A percentile compares a stretch with the other conserved stretches of the same genome.
Evolutionary conservation across 371 early-diverging fungal genomes (phyloP).

Genomic region (Syncephalis fuscata): DNA sequence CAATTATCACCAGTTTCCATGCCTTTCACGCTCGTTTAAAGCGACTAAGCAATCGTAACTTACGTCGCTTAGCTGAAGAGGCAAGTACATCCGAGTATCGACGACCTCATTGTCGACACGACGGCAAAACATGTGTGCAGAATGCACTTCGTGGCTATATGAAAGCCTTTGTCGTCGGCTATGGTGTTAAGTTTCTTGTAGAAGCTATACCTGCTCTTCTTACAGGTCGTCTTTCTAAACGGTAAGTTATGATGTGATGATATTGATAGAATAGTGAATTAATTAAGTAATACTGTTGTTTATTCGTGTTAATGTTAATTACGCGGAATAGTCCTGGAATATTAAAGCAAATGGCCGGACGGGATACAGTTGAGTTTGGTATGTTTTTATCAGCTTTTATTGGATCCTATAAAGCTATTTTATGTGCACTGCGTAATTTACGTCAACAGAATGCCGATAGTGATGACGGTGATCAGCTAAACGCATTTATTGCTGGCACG

Average conservation of each 20-base stretch:
- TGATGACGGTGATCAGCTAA: slow-evolving; percentile 28
- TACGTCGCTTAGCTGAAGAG: too few relatives aligned
- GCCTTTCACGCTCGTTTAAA: slow-evolving; percentile 49
- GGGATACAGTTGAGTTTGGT: slow-evolving; percentile 65
- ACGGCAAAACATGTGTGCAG: slow-evolving; percentile 53
- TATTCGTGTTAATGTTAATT: too few relatives aligned
- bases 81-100: too few relatives aligned
- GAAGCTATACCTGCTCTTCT: slow-evolving; percentile 47
- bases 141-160: slow-evolving; percentile 56
- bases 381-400: slow-evolving; percentile 64
- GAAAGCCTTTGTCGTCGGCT: slow-evolving; percentile 54
- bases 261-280: not conserved
- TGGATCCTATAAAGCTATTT: slow-evolving; percentile 56
- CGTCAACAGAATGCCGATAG: slow-evolving; percentile 17
- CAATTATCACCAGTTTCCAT: slow-evolving; percentile 40
- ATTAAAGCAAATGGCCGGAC: slow-evolving; percentile 34
- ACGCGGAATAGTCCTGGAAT: slow-evolving; percentile 31
- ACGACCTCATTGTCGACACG: slow-evolving; percentile 38
- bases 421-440: slow-evolving; percentile 47
- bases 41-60: slow-evolving; percentile 26
- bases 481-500: slow-evolving; percentile 63
- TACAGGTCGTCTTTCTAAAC: slow-evolving; percentile 40
- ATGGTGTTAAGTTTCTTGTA: slow-evolving; percentile 53
- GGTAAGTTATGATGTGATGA: slow-evolving; percentile 13
- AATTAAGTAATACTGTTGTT: not conserved